Percentiles rank a stretch among this genome's conserved stretches.
Conservation (phyloP, 306 rosid genomes). For the Quercus berberidifolia region DNA sequence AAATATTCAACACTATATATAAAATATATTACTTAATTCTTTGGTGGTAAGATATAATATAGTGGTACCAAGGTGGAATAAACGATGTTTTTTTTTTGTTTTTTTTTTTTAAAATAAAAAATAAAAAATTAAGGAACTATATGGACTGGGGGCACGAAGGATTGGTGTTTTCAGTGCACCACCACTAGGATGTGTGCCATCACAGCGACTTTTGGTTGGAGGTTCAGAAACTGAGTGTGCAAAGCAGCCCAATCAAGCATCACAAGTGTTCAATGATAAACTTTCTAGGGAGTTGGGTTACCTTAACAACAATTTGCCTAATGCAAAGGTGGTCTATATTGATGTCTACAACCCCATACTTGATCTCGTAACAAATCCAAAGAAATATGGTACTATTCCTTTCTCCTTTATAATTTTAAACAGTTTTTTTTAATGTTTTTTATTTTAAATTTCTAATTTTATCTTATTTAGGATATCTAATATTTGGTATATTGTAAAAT, state of each 20-base stretch:
- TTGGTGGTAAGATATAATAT: too few relatives aligned
- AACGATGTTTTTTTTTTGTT: too few relatives aligned
- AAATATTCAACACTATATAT: too few relatives aligned
- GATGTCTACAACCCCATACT: too few relatives aligned
- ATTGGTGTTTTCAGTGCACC: slow-evolving; percentile 50
- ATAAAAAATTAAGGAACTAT: slow-evolving; percentile 29
- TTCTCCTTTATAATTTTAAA: too few relatives aligned
- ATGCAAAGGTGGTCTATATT: too few relatives aligned
- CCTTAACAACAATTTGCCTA: slow-evolving; percentile 17
- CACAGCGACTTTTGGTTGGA: slow-evolving; percentile 44
- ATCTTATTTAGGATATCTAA: neutral
- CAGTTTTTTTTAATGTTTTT: neutral
- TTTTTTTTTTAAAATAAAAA: too few relatives aligned
- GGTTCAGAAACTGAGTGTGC: slow-evolving; percentile 40
- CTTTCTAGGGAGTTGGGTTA: slow-evolving; percentile 14
- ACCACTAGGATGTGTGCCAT: slow-evolving; percentile 62
- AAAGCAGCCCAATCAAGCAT: slow-evolving; percentile 33
- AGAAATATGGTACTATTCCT: too few relatives aligned
- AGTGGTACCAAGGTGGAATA: too few relatives aligned
- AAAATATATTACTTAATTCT: too few relatives aligned
- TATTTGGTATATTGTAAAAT: neutral
- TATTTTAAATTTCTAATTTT: neutral
- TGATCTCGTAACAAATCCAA: too few relatives aligned
- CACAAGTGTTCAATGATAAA: slow-evolving; percentile 50
- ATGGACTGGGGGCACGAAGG: slow-evolving; percentile 42